Percentiles rank a stretch among this genome's conserved stretches.
Evolutionary conservation across 2,329 filamentous ascomycete species (phyloP).

Genomic region (Phaeosphaeria sp.): DNA sequence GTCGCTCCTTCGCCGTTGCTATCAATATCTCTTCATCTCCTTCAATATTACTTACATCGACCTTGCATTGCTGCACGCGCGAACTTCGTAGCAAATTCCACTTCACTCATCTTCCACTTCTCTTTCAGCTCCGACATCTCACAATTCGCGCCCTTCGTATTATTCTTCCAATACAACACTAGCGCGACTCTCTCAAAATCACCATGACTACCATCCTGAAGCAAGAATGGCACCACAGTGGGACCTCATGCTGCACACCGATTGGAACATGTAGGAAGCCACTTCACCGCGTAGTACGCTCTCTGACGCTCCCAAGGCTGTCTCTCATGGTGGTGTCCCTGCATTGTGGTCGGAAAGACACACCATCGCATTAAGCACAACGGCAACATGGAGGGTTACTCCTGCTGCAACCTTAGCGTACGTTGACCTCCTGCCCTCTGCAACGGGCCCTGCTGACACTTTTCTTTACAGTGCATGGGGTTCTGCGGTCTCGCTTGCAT

Average conservation of each 20-base stretch:
- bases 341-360: constrained; percentile 39
- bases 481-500: constrained; percentile 33
- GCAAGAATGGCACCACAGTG: constrained; percentile 40
- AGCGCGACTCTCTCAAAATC: background rate
- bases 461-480: constrained; percentile 30
- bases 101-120: background rate
- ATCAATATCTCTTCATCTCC: background rate
- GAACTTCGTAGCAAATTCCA: background rate
- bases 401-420: constrained; percentile 37
- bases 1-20: background rate
- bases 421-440: background rate
- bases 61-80: background rate
- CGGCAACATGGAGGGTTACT: constrained; percentile 35
- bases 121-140: background rate
- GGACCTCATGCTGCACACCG: constrained; percentile 37
- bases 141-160: background rate
- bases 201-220: constrained; percentile 30
- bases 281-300: background rate
- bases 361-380: constrained; percentile 39
- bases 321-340: constrained; percentile 43
- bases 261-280: constrained; percentile 35
- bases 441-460: constrained; percentile 6
- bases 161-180: background rate
- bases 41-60: background rate
- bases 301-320: constrained; percentile 29